Percentiles rank a stretch among this genome's conserved stretches.
Conservation (phyloP, 305 asterid species). For the Fraxinus sp. region DNA sequence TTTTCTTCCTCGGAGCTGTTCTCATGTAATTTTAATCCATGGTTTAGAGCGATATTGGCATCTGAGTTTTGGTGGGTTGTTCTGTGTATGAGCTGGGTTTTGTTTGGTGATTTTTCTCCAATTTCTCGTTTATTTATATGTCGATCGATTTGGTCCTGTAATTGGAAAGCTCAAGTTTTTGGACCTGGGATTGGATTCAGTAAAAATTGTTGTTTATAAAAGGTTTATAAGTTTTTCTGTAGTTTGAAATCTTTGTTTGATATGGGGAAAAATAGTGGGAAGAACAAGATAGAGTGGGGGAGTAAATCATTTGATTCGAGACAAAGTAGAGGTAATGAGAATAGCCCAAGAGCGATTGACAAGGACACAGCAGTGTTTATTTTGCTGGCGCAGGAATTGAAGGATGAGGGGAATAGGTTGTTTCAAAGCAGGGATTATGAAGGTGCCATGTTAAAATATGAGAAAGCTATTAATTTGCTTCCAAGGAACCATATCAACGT, state of each 20-base stretch:
- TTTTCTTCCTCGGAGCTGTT: not conserved
- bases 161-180: constrained; percentile 2
- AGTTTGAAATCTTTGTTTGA: constrained; percentile 28
- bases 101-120: constrained; percentile 14
- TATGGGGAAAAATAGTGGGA: constrained; percentile 68
- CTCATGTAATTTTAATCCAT: constrained; percentile 4
- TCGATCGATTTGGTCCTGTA: constrained; percentile 7
- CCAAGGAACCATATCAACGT: constrained; percentile 82
- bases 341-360: constrained; percentile 48
- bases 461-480: constrained; percentile 75
- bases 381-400: constrained; percentile 63
- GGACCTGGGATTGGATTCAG: constrained; percentile 24
- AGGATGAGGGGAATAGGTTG: constrained; percentile 68
- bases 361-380: constrained; percentile 69
- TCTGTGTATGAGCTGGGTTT: not conserved
- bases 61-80: constrained; percentile 10
- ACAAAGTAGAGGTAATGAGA: constrained; percentile 33
- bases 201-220: constrained; percentile 4
- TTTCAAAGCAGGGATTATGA: constrained; percentile 78
- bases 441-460: constrained; percentile 76
- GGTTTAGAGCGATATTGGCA: constrained; percentile 13
- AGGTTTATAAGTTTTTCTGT: constrained; percentile 14
- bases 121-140: not conserved
- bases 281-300: constrained; percentile 40
- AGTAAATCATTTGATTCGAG: constrained; percentile 46